These are phyloP conservation scores for Cucurbita maxima DNA, from an alignment of 306 rosid genomes.

Conservation along the genomic window DNA sequence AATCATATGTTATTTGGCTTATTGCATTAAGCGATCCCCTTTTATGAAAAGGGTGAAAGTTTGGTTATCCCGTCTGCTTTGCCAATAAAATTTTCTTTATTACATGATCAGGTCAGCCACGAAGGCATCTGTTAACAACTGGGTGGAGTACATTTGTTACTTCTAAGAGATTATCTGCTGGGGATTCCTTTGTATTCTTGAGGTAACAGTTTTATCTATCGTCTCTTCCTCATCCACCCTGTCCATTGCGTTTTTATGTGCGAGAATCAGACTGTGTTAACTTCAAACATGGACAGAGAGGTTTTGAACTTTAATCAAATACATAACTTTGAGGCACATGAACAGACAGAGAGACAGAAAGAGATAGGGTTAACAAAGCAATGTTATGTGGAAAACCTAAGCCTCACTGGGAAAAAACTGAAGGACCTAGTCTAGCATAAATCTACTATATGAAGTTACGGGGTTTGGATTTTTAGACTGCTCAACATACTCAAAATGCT, in stretches of 20 bases:
- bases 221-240: background rate
- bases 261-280: background rate
- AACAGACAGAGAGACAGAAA: background rate
- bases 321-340: background rate
- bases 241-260: background rate
- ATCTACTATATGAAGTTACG: background rate
- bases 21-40: background rate
- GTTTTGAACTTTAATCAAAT: background rate
- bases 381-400: background rate
- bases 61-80: background rate
- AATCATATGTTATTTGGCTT: background rate
- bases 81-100: background rate
- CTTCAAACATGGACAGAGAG: background rate
- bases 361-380: background rate
- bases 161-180: constrained; percentile 81
- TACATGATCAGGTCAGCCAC: constrained; percentile 70
- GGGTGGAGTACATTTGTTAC: constrained; percentile 98
- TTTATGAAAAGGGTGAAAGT: background rate
- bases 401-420: background rate
- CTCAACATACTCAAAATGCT: background rate
- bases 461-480: background rate
- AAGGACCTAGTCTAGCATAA: background rate
- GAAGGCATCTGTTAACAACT: constrained; percentile 88
- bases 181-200: constrained; percentile 83
- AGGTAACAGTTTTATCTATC: constrained; percentile 23